Evolutionary conservation across 495 filamentous ascomycete species (phyloP), one percentile per base, ranked within the genome.

Genomic region (Penicillium canescens): DNA sequence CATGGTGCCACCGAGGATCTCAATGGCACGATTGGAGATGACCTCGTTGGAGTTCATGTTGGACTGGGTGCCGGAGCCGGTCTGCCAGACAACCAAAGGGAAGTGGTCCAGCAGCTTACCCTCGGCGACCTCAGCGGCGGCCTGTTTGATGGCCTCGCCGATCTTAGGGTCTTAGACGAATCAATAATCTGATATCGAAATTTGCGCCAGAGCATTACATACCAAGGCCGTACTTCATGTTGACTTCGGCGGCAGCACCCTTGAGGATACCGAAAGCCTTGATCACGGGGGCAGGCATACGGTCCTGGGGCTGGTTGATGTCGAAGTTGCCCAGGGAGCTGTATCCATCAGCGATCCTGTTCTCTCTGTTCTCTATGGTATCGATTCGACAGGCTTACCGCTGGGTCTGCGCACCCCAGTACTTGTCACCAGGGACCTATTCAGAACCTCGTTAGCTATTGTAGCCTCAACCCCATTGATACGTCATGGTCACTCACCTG

Each of bases 21-120:
- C 95, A 72, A 98, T 98, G 38, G 94, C 94, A 54, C 94, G 91
- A 82, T 98, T 98, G 54, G 93, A 96, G 76, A 98, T 98, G 71
- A 98, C 94, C 77, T 98, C 94, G 76, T 98, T 98, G 69, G 94
- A 92, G 80, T 98, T 98, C 94, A 98, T 98, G 84, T 98, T 98
- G 68, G 92, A 96, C 78, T 98, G 94, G 23, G 94, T 98, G 63
- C 94, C 94, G 14, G 95, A 98, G 51, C 94, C 94, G 35, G 94
- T 98, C 75, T 98, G 94, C 94, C 94, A 98, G 65, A 98, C 93
- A 47, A 98, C 94, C 44, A 98, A 88, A 50, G 92, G 94, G 78
- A 98, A 98, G 83, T 98, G 94, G 74, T 96, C 92, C 67, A 96
- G 72, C 57, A 98, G 86, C 82, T 97, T 96, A 63, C 93, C 85